Evolutionary conservation across 2,329 filamentous ascomycete species (phyloP).

Genomic region (Pyrenochaeta sp.): DNA sequence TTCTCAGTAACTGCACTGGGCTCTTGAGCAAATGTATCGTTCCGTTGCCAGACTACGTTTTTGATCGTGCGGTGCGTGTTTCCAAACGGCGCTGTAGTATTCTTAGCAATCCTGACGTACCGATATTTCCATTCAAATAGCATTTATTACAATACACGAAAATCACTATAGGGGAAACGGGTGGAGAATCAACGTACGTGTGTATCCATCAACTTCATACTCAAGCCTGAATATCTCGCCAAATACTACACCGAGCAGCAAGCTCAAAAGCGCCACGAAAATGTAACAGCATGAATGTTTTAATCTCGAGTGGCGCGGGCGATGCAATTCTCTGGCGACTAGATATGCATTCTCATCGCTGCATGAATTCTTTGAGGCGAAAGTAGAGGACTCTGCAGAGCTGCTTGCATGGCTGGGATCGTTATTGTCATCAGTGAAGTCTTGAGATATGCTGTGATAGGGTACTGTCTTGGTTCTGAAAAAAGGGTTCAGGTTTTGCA

Average conservation of each 20-base stretch:
- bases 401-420: neutral
- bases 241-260: slow-evolving; percentile 2
- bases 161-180: too few relatives aligned
- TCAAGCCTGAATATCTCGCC: slow-evolving; percentile 3
- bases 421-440: neutral
- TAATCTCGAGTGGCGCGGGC: neutral
- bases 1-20: slow-evolving; percentile 39
- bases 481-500: slow-evolving; percentile 11
- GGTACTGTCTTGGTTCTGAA: neutral
- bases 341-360: neutral
- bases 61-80: slow-evolving; percentile 4
- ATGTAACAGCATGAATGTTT: slow-evolving; percentile 2
- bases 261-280: slow-evolving; percentile 1
- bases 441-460: slow-evolving; percentile 6
- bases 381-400: neutral
- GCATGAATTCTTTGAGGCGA: neutral
- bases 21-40: slow-evolving; percentile 60
- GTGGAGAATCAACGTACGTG: neutral
- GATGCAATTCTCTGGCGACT: neutral
- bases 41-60: slow-evolving; percentile 8
- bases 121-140: too few relatives aligned
- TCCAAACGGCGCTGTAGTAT: slow-evolving; percentile 5
- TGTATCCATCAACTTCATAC: slow-evolving; percentile 10
- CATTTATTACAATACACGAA: too few relatives aligned
- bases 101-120: neutral